Evolutionary conservation across 352 stramenopile species (phyloP).

Genomic region (Peronospora belbahrii): DNA sequence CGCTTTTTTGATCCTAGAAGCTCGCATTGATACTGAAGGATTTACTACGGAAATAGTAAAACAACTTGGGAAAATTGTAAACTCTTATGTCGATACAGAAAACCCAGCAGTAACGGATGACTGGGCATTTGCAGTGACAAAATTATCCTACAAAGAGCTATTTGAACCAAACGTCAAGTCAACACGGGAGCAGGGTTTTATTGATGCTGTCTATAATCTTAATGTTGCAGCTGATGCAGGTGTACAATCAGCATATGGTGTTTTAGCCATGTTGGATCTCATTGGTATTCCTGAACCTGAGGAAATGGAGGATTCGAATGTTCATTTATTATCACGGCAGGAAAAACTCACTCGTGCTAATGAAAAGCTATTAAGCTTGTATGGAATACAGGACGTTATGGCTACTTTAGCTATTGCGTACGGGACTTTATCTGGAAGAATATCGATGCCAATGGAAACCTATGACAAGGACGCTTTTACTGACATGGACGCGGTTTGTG

Average conservation of each 20-base stretch:
- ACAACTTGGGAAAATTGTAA: constrained; percentile 23
- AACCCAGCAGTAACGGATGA: constrained; percentile 24
- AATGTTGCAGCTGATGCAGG: constrained; percentile 36
- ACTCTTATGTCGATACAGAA: not conserved
- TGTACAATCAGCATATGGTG: constrained; percentile 29
- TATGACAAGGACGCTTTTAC: not conserved
- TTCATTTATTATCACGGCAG: constrained; percentile 7
- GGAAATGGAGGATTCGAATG: constrained; percentile 10
- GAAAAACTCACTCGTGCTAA: constrained; percentile 31
- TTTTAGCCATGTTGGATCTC: constrained; percentile 50
- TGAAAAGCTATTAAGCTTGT: constrained; percentile 27
- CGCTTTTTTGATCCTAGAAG: constrained; percentile 41
- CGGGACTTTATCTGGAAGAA: constrained; percentile 32
- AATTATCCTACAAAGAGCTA: constrained; percentile 50
- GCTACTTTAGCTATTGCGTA: constrained; percentile 56
- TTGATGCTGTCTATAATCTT: constrained; percentile 37
- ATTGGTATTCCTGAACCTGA: constrained; percentile 34
- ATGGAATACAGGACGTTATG: constrained; percentile 34
- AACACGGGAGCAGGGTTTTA: constrained; percentile 22
- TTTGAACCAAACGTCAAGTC: constrained; percentile 33
- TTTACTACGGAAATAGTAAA: constrained; percentile 34
- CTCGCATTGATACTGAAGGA: constrained; percentile 38
- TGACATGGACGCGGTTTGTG: constrained; percentile 20
- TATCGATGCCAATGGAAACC: constrained; percentile 12
- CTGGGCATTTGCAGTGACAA: constrained; percentile 45